Base-by-base conservation (phyloP, 257 asterid genomes). In the Solanum corneliomulleri region DNA sequence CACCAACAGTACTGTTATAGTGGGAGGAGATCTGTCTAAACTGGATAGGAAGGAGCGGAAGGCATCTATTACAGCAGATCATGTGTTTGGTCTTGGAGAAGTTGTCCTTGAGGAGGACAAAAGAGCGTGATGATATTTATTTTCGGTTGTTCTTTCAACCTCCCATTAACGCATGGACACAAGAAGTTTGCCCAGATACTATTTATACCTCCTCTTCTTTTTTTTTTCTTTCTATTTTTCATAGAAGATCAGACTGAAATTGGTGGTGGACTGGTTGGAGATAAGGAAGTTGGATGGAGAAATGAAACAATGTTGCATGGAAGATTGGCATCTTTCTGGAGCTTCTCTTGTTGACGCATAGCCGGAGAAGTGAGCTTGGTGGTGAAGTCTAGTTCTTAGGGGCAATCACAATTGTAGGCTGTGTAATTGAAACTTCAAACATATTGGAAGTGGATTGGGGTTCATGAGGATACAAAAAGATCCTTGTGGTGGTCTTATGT, bases 1-100 rank as follows among this genome's bases (percentile, higher is more conserved):
- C 83, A 97, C 98, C 2, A 92, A 92, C 60, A 91, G 89, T 11
- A 95, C 95, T 74, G 95, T 91, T 37, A 87, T 91, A 87, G 94
- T 91, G 62, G 91, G 92, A 11, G 98, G 98, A 91, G 99, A 97
- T 56, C 88, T 93, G 72, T 91, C 90, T 49, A 94, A 90, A 87
- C 88, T 91, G 39, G 98, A 95, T 62, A 89, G 92, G 76, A 91
- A 91, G 90, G 93, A 90, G 64, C 86, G 92, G 84, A 91, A 91
- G 91, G 83, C 88, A 44, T 87, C 93, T 13, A 87, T 92, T 47
- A 85, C 95, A 83, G 86, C 96, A 60, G 99, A 95, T 89, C 97
- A 93, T 86, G 98, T 95, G 66, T 90, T 90, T 88, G 91, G 91
- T 37, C 76, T 91, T 44, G 93, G 69, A 41, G 92, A 89, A 86